Evolutionary conservation across 169 alveolate genomes (phyloP), one percentile per base, ranked within the genome.

Genomic region (Cryptosporidium parvum): DNA sequence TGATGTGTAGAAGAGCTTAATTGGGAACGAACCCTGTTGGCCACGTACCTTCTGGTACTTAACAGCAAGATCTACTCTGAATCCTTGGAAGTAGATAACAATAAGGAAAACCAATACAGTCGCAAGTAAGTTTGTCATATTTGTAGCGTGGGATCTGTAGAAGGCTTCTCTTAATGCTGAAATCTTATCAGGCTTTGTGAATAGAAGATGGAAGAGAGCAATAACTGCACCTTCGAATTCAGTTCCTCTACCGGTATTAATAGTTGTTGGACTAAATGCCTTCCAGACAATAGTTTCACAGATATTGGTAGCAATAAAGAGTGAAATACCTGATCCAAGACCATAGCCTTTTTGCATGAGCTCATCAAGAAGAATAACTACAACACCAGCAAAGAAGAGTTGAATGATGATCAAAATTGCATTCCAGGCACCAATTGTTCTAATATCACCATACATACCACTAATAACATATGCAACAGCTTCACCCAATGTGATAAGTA

Each of bases 191-290:
- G 93, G 91, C 95, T 97, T 97, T 5, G 99, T 96, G 52, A 98
- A 94, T 71, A 99, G 94, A 86, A 98, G 97, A 94, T 99, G 99
- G 95, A 99, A 97, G 31, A 98, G 96, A 18, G 99, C 98, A 42
- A 99, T 97, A 62, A 99, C 93, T 0, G 99, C 99, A 6, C 99
- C 99, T 93, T 98, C 99, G 91, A 98, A 98, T 94, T 98, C 99
- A 37, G 99, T 97, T 12, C 98, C 98, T 91, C 95, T 93, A 91
- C 95, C 99, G n/a, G 99, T 98, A 93, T 97, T 97, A 61, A 98
- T 97, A 33, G 99, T 98, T 51, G 99, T 98, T 51, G 99, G 99
- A 35, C 99, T 97, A 94, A 98, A 97, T 3, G 99, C 98, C 93
- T 97, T 98, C 99, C 99, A 99, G 84, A 99, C 95, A 73, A 99